phyloP scores from a whole-genome alignment of 108 stramenopile genomes.

The Skeletonema grethae region DNA sequence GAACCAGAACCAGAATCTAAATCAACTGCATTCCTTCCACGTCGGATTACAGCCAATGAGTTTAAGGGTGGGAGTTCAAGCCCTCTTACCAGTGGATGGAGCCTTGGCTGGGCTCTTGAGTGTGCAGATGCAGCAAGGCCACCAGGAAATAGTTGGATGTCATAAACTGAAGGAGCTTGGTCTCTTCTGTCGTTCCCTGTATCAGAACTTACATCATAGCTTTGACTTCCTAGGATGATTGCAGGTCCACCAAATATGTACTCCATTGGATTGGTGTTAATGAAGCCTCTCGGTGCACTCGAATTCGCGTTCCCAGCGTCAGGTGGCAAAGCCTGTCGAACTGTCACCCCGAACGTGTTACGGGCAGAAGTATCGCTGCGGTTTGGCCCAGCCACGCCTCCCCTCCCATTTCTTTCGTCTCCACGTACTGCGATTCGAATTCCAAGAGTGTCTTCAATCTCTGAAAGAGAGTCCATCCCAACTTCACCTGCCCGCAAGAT shows the following conservation, averaged over 20 bases:
- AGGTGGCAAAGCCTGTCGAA: background rate
- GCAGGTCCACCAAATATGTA: constrained; percentile 73
- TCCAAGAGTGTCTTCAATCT: constrained; percentile 76
- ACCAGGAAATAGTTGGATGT: constrained; percentile 76
- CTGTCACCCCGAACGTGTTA: constrained; percentile 4
- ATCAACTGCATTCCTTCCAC: background rate
- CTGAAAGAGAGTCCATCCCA: constrained; percentile 50
- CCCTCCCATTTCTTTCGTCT: constrained; percentile 16
- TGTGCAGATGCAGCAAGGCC: constrained; percentile 75
- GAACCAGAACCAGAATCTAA: constrained; percentile 18
- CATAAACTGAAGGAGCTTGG: constrained; percentile 39
- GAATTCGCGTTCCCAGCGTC: constrained; percentile 1
- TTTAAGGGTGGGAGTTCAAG: constrained; percentile 73
- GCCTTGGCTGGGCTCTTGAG: constrained; percentile 41
- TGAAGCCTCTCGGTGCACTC: background rate
- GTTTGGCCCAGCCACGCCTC: constrained; percentile 22
- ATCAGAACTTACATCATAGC: constrained; percentile 46
- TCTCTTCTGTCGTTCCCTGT: constrained; percentile 24
- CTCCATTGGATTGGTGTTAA: constrained; percentile 64
- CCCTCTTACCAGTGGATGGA: constrained; percentile 70
- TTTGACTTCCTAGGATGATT: constrained; percentile 58
- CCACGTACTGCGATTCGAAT: constrained; percentile 58
- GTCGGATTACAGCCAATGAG: constrained; percentile 56
- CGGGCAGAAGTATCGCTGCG: background rate
- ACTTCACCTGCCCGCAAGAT: constrained; percentile 70